Evolutionary conservation across 1,284 basidiomycete genomes (phyloP).

Genomic region (Vanrija pseudolonga): DNA sequence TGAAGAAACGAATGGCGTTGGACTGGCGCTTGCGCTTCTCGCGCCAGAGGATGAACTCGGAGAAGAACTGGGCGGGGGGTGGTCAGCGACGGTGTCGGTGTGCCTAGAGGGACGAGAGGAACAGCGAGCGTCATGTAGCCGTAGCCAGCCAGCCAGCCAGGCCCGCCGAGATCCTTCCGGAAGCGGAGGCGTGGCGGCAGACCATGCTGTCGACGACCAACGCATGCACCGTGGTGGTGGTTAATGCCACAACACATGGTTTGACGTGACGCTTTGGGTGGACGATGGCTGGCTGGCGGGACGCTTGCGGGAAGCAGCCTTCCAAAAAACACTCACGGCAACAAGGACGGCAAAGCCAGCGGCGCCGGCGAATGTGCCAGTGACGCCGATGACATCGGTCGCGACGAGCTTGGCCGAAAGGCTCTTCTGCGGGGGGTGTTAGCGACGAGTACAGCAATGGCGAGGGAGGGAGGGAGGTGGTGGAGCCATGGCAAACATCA

Average conservation of each 20-base stretch:
- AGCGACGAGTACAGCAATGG: too few species aligned
- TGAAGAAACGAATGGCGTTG: constrained; percentile 8
- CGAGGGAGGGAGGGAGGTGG: too few species aligned
- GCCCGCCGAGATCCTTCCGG: too few species aligned
- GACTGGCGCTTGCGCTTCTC: constrained; percentile 10
- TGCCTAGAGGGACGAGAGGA: background rate
- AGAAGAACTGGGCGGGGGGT: constrained; percentile 4
- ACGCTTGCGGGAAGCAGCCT: background rate
- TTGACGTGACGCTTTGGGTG: too few species aligned
- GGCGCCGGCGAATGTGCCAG: constrained; percentile 5
- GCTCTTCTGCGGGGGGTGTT: background rate
- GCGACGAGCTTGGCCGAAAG: constrained; percentile 3
- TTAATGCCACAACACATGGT: too few species aligned
- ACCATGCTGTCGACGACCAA: too few species aligned
- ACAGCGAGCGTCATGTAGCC: background rate
- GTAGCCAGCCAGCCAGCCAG: background rate
- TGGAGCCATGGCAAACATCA: too few species aligned
- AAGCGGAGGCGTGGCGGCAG: too few species aligned
- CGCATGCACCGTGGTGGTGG: too few species aligned
- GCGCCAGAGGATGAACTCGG: constrained; percentile 8
- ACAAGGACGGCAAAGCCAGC: constrained; percentile 12
- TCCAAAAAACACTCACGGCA: constrained; percentile 7
- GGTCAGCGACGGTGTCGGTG: background rate
- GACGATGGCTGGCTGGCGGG: too few species aligned
- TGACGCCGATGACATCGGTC: constrained; percentile 8